Evolutionary conservation across 1,139 yeast species (phyloP).

Genomic region (Kodamaea sp.): DNA sequence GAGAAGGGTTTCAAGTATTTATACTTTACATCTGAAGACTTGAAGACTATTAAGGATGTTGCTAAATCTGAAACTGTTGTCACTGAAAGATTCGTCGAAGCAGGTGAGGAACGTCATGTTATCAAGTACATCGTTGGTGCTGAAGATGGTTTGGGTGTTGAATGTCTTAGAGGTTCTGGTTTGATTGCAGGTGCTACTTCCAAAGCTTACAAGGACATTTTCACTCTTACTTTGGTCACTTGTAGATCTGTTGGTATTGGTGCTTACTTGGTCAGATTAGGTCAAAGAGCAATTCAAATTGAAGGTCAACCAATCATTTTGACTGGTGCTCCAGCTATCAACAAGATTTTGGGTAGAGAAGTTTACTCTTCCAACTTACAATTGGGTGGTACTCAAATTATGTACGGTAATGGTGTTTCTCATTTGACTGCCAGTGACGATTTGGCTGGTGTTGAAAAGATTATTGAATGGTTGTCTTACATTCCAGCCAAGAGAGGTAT

Average conservation of each 20-base stretch:
- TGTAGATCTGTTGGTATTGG: constrained; percentile 99
- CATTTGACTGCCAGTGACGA: constrained; percentile 95
- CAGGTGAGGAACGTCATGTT: constrained; percentile 77
- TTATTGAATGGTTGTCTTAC: constrained; percentile 94
- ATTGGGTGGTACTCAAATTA: constrained; percentile 97
- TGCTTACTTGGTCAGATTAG: constrained; percentile 94
- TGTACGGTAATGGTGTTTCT: constrained; percentile 97
- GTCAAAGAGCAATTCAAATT: constrained; percentile 97
- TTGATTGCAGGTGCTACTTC: constrained; percentile 98
- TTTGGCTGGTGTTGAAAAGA: constrained; percentile 92
- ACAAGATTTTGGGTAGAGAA: constrained; percentile 93
- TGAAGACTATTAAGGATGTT: constrained; percentile 53
- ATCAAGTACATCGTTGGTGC: constrained; percentile 87
- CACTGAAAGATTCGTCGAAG: constrained; percentile 78
- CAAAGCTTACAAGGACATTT: constrained; percentile 94
- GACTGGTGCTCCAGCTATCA: constrained; percentile 98
- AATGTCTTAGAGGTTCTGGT: constrained; percentile 96
- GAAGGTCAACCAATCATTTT: constrained; percentile 98
- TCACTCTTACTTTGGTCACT: constrained; percentile 92
- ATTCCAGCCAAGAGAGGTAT: constrained; percentile 86
- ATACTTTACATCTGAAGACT: constrained; percentile 71
- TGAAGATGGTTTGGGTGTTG: constrained; percentile 97
- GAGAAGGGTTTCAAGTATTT: constrained; percentile 87
- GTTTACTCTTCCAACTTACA: constrained; percentile 95
- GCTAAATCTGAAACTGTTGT: constrained; percentile 61